These are phyloP conservation scores for Dittrichia graveolens DNA, from an alignment of 129 eudicot genomes.

Conservation along the genomic window DNA sequence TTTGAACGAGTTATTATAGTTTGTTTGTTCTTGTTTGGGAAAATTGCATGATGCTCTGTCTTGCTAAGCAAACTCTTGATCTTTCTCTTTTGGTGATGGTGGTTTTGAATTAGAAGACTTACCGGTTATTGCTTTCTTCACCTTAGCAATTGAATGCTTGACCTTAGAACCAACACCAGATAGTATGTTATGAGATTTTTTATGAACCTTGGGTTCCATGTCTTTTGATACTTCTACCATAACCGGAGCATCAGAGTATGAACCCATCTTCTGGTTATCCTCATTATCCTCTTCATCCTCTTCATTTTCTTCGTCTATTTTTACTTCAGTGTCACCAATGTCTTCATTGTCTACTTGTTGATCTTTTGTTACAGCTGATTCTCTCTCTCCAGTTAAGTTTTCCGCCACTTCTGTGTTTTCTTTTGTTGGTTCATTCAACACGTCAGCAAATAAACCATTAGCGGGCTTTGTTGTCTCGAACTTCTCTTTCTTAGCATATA, in stretches of 20 bases:
- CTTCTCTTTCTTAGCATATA: slow-evolving; percentile 30
- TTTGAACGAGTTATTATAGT: slow-evolving; percentile 8
- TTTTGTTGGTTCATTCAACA: slow-evolving; percentile 28
- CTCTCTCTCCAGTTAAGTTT: slow-evolving; percentile 30
- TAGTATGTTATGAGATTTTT: slow-evolving; percentile 67
- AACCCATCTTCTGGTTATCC: slow-evolving; percentile 37
- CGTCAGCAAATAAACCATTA: slow-evolving; percentile 9
- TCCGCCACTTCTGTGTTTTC: slow-evolving; percentile 26
- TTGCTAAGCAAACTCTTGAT: slow-evolving; percentile 21
- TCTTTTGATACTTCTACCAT: slow-evolving; percentile 64
- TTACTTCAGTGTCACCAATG: slow-evolving; percentile 34
- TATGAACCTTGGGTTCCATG: slow-evolving; percentile 53
- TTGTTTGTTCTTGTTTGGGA: slow-evolving; percentile 11
- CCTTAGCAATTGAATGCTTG: slow-evolving; percentile 80
- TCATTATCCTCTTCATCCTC: slow-evolving; percentile 47
- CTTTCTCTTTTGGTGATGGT: slow-evolving; percentile 49
- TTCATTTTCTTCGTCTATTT: slow-evolving; percentile 46
- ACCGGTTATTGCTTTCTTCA: slow-evolving; percentile 75
- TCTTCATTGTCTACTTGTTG: slow-evolving; percentile 34
- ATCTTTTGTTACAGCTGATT: slow-evolving; percentile 21
- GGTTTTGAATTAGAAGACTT: slow-evolving; percentile 61
- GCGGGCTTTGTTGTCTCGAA: slow-evolving; percentile 32
- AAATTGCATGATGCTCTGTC: background rate
- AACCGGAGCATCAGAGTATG: slow-evolving; percentile 53
- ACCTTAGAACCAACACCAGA: slow-evolving; percentile 87